Evolutionary conservation across 2,329 filamentous ascomycete species (phyloP), one percentile per base, ranked within the genome.

Genomic region (Xylaria arbuscula): DNA sequence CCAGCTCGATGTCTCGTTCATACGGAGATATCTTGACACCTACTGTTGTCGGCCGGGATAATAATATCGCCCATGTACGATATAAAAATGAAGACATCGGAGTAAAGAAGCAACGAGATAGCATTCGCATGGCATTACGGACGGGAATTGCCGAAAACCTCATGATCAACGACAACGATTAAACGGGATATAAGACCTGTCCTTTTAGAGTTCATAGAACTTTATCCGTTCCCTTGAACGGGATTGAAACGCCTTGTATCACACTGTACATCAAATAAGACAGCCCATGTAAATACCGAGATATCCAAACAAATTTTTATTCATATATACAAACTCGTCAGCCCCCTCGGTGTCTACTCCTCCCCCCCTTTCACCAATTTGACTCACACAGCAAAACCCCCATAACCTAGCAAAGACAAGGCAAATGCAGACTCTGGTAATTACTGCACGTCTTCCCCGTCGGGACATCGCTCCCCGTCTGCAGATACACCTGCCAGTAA

Each of bases 371-470:
- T 15, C 4, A 42, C 40, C 2, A 42, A n/a, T n/a, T n/a, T n/a
- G 22, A n/a, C 45, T 24, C 17, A 47, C 15, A 5, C 17, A 55
- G 34, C 40, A 56, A 11, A n/a, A 32, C 13, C 2, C 3, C 38
- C 36, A 9, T 7, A 45, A n/a, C 40, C 55, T 63, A 84, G 59
- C 84, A 86, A 45, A 87, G 72, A 70, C 84, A 86, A 38, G 85
- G 85, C 72, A 87, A 74, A 77, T 87, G 86, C 64, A 87, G 78
- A 34, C 84, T 86, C 79, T 87, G 84, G 67, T 84, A 86, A 74
- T 87, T 87, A 71, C 83, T 87, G 72, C 85, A 87, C 5, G 80
- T 83, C 76, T 78, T 79, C 1, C 84, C 85, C 60, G 80, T 81
- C 1, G 85, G 85, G 42, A 78, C 79, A 47, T 85, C 83, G 57